Percentiles rank a stretch among this genome's conserved stretches.
phyloP scores from a whole-genome alignment of 768 basidiomycete species.

The Mycena chlorophos region DNA sequence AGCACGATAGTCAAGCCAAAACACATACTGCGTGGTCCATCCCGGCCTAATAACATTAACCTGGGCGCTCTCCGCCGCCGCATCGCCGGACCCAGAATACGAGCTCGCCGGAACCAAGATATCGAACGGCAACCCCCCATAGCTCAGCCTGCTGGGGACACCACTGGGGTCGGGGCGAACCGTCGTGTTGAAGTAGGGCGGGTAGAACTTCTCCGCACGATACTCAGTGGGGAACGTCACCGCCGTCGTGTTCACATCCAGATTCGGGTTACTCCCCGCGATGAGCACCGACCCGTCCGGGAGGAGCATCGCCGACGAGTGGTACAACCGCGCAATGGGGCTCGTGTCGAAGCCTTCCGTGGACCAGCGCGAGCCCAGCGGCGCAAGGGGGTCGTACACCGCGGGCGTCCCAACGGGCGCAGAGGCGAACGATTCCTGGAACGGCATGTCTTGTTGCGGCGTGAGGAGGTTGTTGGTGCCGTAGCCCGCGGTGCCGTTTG shows the following conservation, averaged over 20 bases:
- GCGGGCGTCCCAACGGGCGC: slow-evolving; percentile 68
- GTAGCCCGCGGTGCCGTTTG: slow-evolving; percentile 77
- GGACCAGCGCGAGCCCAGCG: slow-evolving; percentile 67
- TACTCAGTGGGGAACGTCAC: slow-evolving; percentile 53
- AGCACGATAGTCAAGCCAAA: background rate
- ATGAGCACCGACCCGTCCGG: slow-evolving; percentile 65
- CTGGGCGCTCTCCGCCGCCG: slow-evolving; percentile 54
- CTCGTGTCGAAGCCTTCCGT: slow-evolving; percentile 54
- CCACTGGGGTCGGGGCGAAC: slow-evolving; percentile 54
- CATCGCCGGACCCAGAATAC: slow-evolving; percentile 48
- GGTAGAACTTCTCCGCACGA: slow-evolving; percentile 68
- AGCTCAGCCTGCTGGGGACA: slow-evolving; percentile 54
- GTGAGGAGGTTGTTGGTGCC: slow-evolving; percentile 43
- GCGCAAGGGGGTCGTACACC: slow-evolving; percentile 66
- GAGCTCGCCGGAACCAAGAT: slow-evolving; percentile 49
- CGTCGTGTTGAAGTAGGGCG: slow-evolving; percentile 57
- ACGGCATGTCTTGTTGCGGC: slow-evolving; percentile 43
- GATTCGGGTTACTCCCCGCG: slow-evolving; percentile 73
- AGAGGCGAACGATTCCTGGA: slow-evolving; percentile 61
- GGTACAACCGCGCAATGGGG: slow-evolving; percentile 73
- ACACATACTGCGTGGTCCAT: slow-evolving; percentile 47
- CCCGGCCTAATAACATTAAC: slow-evolving; percentile 67
- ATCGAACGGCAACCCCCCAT: slow-evolving; percentile 66
- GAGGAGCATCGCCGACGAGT: slow-evolving; percentile 74
- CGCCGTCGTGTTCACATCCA: slow-evolving; percentile 49